Conservation (phyloP, 2,329 filamentous ascomycete genomes). For the Aureobasidium sp. region DNA sequence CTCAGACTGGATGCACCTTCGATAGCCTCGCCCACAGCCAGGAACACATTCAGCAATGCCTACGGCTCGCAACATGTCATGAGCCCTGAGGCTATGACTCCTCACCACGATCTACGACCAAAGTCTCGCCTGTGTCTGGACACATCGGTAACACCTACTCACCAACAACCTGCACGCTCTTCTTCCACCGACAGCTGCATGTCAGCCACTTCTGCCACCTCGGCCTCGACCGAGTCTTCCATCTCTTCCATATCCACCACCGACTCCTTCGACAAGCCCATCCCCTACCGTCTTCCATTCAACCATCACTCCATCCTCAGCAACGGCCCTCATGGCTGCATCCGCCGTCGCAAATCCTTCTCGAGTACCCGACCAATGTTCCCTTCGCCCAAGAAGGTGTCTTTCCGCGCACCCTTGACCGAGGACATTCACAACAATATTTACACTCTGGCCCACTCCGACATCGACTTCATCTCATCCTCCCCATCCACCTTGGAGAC, state of each 20-base stretch:
- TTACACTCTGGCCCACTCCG: constrained; percentile 48
- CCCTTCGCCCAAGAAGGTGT: constrained; percentile 48
- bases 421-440: constrained; percentile 50
- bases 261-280: constrained; percentile 27
- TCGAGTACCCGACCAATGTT: constrained; percentile 38
- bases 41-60: constrained; percentile 54
- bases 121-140: constrained; percentile 5
- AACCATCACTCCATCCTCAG: constrained; percentile 37
- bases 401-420: constrained; percentile 46
- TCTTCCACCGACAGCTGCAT: constrained; percentile 10
- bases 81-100: constrained; percentile 8
- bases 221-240: constrained; percentile 30
- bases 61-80: constrained; percentile 26
- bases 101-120: neutral
- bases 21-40: constrained; percentile 49
- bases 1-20: constrained; percentile 45
- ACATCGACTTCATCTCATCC: constrained; percentile 37
- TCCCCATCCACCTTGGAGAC: constrained; percentile 23
- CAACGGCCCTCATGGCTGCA: constrained; percentile 34
- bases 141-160: neutral
- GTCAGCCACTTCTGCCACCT: constrained; percentile 18
- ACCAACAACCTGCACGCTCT: constrained; percentile 1
- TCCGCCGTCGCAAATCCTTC: constrained; percentile 30
- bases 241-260: constrained; percentile 25
- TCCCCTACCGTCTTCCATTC: constrained; percentile 40